These are phyloP conservation scores for Plasmodium chabaudi DNA, from an alignment of 169 alveolate genomes.

Conservation along the genomic window DNA sequence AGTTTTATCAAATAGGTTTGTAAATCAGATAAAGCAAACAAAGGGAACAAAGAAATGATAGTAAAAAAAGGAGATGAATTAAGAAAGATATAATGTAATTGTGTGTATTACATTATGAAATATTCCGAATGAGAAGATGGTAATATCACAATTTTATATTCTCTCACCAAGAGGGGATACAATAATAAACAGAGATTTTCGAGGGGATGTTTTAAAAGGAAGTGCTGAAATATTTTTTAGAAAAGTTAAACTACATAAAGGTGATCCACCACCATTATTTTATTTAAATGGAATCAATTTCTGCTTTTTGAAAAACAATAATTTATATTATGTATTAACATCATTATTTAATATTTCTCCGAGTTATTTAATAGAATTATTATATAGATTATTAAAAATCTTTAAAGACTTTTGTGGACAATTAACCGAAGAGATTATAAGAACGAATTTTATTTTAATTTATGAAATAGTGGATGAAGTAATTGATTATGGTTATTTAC, in stretches of 20 bases:
- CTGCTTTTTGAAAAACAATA: constrained; percentile 88
- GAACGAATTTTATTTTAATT: constrained; percentile 96
- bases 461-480: constrained; percentile 98
- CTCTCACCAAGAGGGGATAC: constrained; percentile 96
- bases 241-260: constrained; percentile 89
- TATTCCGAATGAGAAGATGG: constrained; percentile 26
- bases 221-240: constrained; percentile 94
- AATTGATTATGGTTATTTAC: constrained; percentile 97
- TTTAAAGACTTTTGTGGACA: constrained; percentile 97
- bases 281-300: constrained; percentile 92
- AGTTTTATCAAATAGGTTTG: no score
- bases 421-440: constrained; percentile 96
- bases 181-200: constrained; percentile 92
- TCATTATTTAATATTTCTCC: constrained; percentile 94
- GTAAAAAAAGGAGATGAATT: no score
- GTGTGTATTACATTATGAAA: no score
- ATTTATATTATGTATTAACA: constrained; percentile 93
- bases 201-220: constrained; percentile 91
- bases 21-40: no score
- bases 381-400: constrained; percentile 90
- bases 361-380: constrained; percentile 91
- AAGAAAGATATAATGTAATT: no score
- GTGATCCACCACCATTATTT: constrained; percentile 85
- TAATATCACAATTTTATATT: constrained; percentile 93
- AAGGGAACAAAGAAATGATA: no score